These are phyloP conservation scores for Tuber indicum DNA, from an alignment of 495 filamentous ascomycete species.

Conservation along the genomic window DNA sequence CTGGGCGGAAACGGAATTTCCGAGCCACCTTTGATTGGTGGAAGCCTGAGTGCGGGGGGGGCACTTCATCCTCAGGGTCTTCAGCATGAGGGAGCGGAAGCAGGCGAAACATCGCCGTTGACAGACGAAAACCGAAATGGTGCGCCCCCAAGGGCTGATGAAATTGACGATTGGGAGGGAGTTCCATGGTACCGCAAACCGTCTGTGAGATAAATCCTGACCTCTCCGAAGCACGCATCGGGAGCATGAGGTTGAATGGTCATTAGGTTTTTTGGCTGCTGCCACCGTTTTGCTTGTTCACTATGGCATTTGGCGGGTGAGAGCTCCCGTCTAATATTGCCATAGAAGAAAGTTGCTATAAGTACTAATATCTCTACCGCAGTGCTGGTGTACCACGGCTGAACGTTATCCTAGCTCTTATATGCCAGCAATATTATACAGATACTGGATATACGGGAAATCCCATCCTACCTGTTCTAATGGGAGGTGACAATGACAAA, in stretches of 20 bases:
- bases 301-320: conserved; percentile 75
- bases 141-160: conserved; percentile 16
- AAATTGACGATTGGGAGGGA: conserved; percentile 54
- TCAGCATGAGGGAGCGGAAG: neutral
- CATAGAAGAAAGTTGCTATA: neutral
- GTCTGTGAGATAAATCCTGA: conserved; percentile 51
- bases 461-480: conserved; percentile 57
- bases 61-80: neutral
- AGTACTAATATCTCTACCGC: conserved; percentile 4
- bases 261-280: conserved; percentile 77
- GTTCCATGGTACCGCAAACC: conserved; percentile 66
- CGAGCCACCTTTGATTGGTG: neutral
- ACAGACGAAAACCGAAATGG: neutral
- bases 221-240: neutral
- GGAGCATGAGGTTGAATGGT: conserved; percentile 8
- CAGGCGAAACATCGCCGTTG: conserved; percentile 16
- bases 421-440: conserved; percentile 72
- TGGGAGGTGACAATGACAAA: conserved; percentile 57
- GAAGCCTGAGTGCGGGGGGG: neutral
- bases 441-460: conserved; percentile 50
- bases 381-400: conserved; percentile 31
- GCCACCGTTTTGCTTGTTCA: conserved; percentile 65
- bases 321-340: conserved; percentile 43
- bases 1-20: neutral
- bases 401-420: conserved; percentile 60